A percentile compares a stretch with the other conserved stretches of the same genome.
These are phyloP conservation scores for Aspergillus ellipticus DNA, from an alignment of 495 filamentous ascomycete species.

Conservation along the genomic window DNA sequence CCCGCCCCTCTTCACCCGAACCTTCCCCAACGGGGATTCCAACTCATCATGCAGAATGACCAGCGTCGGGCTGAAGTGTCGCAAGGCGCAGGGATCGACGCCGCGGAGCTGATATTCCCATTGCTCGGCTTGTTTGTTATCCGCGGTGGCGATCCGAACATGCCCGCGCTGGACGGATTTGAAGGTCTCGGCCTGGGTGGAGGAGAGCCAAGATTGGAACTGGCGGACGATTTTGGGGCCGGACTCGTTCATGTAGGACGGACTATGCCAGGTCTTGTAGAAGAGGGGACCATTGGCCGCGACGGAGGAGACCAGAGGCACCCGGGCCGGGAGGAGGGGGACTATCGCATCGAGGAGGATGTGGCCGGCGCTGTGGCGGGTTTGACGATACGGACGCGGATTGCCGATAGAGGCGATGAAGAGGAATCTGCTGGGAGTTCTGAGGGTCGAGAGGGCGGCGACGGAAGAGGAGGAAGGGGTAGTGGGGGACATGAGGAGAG, in stretches of 20 bases:
- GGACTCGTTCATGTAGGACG: slow-evolving; percentile 72
- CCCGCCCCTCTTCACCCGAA: slow-evolving; percentile 57
- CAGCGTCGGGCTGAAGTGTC: slow-evolving; percentile 41
- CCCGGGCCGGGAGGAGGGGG: slow-evolving; percentile 39
- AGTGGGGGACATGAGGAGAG: background rate
- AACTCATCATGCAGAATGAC: slow-evolving; percentile 84
- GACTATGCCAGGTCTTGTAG: slow-evolving; percentile 66
- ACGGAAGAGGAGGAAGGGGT: background rate
- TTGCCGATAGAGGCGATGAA: slow-evolving; percentile 76
- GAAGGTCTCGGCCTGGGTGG: slow-evolving; percentile 37
- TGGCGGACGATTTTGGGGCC: slow-evolving; percentile 45
- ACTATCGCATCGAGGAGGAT: slow-evolving; percentile 56
- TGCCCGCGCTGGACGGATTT: background rate
- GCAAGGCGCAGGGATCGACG: slow-evolving; percentile 12
- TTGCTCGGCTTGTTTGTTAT: background rate
- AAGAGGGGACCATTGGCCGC: slow-evolving; percentile 39
- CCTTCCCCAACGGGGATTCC: slow-evolving; percentile 61
- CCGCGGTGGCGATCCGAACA: background rate
- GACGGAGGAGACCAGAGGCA: slow-evolving; percentile 38
- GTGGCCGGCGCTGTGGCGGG: slow-evolving; percentile 81
- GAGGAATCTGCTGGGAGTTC: slow-evolving; percentile 39
- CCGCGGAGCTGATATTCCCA: slow-evolving; percentile 9
- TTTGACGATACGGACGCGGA: slow-evolving; percentile 57
- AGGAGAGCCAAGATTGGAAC: slow-evolving; percentile 43
- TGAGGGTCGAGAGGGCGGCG: background rate